Percentiles rank a stretch among this genome's conserved stretches.
These are phyloP conservation scores for Scenedesmus sp. DNA, from an alignment of 163 green algal species.

Conservation along the genomic window DNA sequence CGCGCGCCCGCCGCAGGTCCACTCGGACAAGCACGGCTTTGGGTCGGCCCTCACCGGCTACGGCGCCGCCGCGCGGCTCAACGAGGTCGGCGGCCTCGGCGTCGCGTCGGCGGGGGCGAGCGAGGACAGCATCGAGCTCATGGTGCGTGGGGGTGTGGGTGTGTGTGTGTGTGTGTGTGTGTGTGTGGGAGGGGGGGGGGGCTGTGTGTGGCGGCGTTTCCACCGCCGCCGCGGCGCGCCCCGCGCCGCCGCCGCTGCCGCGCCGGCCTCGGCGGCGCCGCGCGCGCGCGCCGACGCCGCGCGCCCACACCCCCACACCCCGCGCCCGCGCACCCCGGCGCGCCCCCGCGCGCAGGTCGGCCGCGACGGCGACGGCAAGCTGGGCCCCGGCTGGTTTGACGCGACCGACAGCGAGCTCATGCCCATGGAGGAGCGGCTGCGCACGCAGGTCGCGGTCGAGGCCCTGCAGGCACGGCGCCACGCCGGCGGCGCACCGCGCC, in stretches of 20 bases:
- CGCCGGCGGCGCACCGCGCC: too few relatives aligned
- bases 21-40: constrained; percentile 34
- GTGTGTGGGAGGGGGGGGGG: too few relatives aligned
- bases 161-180: not conserved
- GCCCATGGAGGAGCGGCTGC: constrained; percentile 34
- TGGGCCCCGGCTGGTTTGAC: constrained; percentile 42
- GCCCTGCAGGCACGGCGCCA: constrained; percentile 17
- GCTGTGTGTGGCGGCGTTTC: not conserved
- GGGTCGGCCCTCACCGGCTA: constrained; percentile 33
- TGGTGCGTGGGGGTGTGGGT: constrained; percentile 41
- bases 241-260: not conserved
- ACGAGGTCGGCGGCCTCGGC: constrained; percentile 19
- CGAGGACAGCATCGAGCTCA: constrained; percentile 59
- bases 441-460: constrained; percentile 33
- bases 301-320: too few relatives aligned
- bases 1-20: constrained; percentile 26
- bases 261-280: not conserved
- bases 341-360: not conserved
- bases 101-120: constrained; percentile 29
- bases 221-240: not conserved
- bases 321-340: too few relatives aligned
- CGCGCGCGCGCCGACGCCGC: too few relatives aligned
- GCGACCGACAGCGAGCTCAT: constrained; percentile 35
- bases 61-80: constrained; percentile 19
- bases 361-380: constrained; percentile 36